Evolutionary conservation across 108 stramenopile species (phyloP).

Genomic region (Cyclotella kingstonii): DNA sequence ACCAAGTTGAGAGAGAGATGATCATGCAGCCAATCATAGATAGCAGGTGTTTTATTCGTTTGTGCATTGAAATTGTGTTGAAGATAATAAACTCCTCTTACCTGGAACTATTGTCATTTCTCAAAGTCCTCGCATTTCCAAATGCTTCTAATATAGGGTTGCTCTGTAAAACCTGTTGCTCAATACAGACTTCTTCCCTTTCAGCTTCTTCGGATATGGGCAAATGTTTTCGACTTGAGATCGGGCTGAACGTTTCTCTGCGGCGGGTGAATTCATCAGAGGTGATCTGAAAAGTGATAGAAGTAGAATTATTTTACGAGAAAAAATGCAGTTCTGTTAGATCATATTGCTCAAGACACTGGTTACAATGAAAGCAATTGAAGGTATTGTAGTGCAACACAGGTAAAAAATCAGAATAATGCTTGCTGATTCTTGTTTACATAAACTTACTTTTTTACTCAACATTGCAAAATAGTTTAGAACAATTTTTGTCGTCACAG

Average conservation of each 20-base stretch:
- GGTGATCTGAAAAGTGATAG: slow-evolving; percentile 6
- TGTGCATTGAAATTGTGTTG: no score
- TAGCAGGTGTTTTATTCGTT: no score
- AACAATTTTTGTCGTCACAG: slow-evolving; percentile 96
- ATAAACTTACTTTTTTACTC: slow-evolving; percentile 41
- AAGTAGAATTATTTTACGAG: no score
- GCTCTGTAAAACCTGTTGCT: slow-evolving; percentile 88
- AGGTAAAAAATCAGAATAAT: no score
- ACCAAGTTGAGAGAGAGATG: no score
- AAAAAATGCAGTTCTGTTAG: no score
- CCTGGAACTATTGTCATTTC: slow-evolving; percentile 94
- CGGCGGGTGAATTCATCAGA: slow-evolving; percentile 15
- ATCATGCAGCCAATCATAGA: no score
- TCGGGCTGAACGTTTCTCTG: slow-evolving; percentile 19
- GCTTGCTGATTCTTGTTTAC: not conserved
- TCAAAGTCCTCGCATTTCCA: slow-evolving; percentile 94
- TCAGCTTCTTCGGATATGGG: not conserved
- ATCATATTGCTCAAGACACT: no score
- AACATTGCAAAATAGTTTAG: slow-evolving; percentile 89
- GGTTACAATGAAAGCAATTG: no score
- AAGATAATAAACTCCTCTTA: not conserved
- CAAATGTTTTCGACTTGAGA: not conserved
- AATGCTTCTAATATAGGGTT: slow-evolving; percentile 97
- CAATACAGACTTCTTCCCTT: slow-evolving; percentile 60
- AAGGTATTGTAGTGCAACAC: no score